These are phyloP conservation scores for Centrapalus pauciflorus DNA, from an alignment of 129 eudicot genomes.

Conservation along the genomic window DNA sequence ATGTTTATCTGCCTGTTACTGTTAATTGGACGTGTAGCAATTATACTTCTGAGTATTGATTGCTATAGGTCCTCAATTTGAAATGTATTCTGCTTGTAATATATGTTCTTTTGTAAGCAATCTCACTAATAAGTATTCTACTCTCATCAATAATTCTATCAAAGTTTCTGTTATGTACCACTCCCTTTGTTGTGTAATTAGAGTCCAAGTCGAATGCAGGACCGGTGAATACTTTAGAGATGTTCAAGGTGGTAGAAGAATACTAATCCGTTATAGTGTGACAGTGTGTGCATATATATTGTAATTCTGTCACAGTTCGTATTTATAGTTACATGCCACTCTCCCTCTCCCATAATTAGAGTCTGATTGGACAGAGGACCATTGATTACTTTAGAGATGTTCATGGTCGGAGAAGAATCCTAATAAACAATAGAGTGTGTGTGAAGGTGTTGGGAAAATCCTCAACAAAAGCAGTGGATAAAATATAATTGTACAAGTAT, in stretches of 20 bases:
- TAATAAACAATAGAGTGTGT: not conserved
- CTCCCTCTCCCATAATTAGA: not conserved
- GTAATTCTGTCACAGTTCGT: no score
- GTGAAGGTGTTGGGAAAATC: not conserved
- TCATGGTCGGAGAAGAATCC: not conserved
- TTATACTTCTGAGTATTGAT: not conserved
- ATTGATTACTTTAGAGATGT: slow-evolving; percentile 7
- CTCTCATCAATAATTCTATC: not conserved
- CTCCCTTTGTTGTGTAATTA: not conserved
- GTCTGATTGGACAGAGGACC: slow-evolving; percentile 5
- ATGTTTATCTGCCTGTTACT: not conserved
- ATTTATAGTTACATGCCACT: not conserved
- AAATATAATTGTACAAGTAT: not conserved
- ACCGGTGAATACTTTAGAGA: not conserved
- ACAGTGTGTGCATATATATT: no score
- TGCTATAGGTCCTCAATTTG: not conserved
- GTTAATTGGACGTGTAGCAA: not conserved
- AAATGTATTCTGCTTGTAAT: slow-evolving; percentile 6
- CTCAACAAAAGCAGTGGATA: not conserved
- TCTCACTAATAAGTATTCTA: no score
- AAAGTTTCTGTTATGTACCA: not conserved
- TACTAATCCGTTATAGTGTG: not conserved
- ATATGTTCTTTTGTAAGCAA: not conserved
- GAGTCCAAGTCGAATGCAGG: slow-evolving; percentile 11
- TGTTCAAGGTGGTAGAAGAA: slow-evolving; percentile 1